Evolutionary conservation across 768 basidiomycete species (phyloP).

Genomic region (Bullera alba): DNA sequence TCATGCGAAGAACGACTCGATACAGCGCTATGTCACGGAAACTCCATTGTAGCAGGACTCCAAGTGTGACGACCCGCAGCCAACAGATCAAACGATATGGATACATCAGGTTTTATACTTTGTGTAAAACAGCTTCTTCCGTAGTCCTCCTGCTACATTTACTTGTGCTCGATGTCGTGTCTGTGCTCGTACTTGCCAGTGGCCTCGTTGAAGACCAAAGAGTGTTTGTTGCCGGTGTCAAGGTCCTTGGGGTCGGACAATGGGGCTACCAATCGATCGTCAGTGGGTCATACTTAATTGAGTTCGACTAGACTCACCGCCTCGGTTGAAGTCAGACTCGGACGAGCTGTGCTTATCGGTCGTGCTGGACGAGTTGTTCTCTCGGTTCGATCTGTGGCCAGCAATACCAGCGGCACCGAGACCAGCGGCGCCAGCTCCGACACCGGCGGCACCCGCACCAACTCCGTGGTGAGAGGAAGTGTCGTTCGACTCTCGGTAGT

Average conservation of each 20-base stretch:
- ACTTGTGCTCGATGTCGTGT: slow-evolving; percentile 22
- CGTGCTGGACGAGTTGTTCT: neutral
- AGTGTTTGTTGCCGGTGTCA: slow-evolving; percentile 39
- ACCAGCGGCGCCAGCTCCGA: slow-evolving; percentile 4
- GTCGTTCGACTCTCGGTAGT: neutral
- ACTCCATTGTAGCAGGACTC: too few relatives aligned
- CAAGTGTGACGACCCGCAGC: too few relatives aligned
- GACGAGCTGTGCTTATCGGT: neutral
- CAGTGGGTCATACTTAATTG: neutral
- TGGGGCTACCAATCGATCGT: slow-evolving; percentile 8
- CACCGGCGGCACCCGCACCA: slow-evolving; percentile 10
- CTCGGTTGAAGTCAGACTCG: slow-evolving; percentile 7
- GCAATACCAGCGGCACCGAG: slow-evolving; percentile 2
- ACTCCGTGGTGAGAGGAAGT: neutral
- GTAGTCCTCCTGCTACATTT: too few relatives aligned
- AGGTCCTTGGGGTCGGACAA: slow-evolving; percentile 34
- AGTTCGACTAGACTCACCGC: slow-evolving; percentile 9
- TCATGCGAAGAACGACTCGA: too few relatives aligned
- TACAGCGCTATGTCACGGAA: too few relatives aligned
- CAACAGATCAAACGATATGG: too few relatives aligned
- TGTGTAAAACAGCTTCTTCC: too few relatives aligned
- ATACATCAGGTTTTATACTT: too few relatives aligned
- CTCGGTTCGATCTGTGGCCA: neutral
- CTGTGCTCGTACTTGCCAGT: slow-evolving; percentile 41
- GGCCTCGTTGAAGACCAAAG: slow-evolving; percentile 33